Base-by-base conservation (phyloP, 2,329 filamentous ascomycete genomes). In the Colletotrichum chlorophyti region DNA sequence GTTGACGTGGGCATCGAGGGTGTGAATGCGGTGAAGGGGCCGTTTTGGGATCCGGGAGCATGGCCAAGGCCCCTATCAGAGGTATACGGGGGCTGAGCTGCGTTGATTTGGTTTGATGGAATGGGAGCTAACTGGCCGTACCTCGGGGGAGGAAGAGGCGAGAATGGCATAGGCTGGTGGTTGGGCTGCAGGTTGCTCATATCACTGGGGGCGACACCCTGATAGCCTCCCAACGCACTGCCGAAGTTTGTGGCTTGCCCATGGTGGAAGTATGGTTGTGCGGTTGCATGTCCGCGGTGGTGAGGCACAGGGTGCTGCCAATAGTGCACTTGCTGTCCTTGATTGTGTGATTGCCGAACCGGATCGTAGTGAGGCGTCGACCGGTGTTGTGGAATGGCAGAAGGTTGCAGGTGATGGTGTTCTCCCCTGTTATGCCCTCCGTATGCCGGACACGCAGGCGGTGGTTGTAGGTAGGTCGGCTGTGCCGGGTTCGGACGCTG, bases 321-420 rank as follows among this genome's bases (percentile, higher is more conserved):
- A 32, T 50, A 40, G 4, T 32, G 43, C 19, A 27, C 45, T n/a
- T 29, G 29, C 19, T 40, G 50, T 11, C 42, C 29, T 34, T 47
- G 42, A 11, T n/a, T n/a, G n/a, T n/a, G n/a, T n/a, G 55, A 27
- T 10, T 55, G 43, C 70, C 70, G 69, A 32, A 70, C 64, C 15
- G 69, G 64, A 35, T 68, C 69, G 46, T 68, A 68, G 46, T 67
- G 66, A 15, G 65, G 50, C n/a, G 49, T 53, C 3, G 52, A 58
- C 29, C 46, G 54, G 23, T 46, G 41, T 21, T 38, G 53, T 17
- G 42, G 37, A 5, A 48, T 19, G 29, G 27, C 23, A 15, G 37
- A 29, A 14, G 5, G 17, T 40, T 58, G 46, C 6, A n/a, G n/a
- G n/a, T 51, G 41, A 7, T 53, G 37, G 14, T 32, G 15, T 12